These are phyloP conservation scores for Kodamaea sp. DNA, from an alignment of 1,139 yeast species.

Conservation along the genomic window DNA sequence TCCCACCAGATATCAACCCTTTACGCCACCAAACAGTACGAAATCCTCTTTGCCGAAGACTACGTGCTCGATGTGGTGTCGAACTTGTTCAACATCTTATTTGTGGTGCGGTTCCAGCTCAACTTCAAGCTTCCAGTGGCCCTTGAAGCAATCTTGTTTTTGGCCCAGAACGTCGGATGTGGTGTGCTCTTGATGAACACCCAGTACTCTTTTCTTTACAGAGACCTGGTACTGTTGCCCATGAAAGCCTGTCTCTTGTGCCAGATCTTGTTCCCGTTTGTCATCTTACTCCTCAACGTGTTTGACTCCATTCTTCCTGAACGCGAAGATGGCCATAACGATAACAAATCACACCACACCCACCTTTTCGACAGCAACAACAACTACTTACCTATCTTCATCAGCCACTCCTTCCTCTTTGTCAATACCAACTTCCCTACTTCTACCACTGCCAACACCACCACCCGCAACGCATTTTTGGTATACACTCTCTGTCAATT, in stretches of 20 bases:
- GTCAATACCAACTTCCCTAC: constrained; percentile 21
- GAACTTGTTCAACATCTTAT: constrained; percentile 23
- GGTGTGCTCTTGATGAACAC: constrained; percentile 12
- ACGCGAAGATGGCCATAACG: neutral
- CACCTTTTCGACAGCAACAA: constrained; percentile 26
- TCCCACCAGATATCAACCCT: constrained; percentile 5
- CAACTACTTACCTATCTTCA: constrained; percentile 28
- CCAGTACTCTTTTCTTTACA: constrained; percentile 12
- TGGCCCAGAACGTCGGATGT: constrained; percentile 19
- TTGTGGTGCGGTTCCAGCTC: constrained; percentile 21
- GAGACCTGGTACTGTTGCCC: constrained; percentile 6
- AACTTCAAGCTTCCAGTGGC: constrained; percentile 8
- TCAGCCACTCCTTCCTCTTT: constrained; percentile 28
- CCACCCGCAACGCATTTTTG: constrained; percentile 2
- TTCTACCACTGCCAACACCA: constrained; percentile 5
- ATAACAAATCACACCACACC: neutral
- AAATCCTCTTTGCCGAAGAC: constrained; percentile 11
- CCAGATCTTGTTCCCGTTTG: constrained; percentile 21
- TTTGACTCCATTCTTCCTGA: constrained; percentile 9
- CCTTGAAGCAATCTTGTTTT: constrained; percentile 18
- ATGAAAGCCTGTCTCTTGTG: constrained; percentile 15
- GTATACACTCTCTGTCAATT: constrained; percentile 19
- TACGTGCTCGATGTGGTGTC: constrained; percentile 20
- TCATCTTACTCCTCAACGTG: constrained; percentile 17
- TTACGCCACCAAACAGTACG: constrained; percentile 3